Conservation (phyloP, 139 green algal species). For the Coelastrella sp. region DNA sequence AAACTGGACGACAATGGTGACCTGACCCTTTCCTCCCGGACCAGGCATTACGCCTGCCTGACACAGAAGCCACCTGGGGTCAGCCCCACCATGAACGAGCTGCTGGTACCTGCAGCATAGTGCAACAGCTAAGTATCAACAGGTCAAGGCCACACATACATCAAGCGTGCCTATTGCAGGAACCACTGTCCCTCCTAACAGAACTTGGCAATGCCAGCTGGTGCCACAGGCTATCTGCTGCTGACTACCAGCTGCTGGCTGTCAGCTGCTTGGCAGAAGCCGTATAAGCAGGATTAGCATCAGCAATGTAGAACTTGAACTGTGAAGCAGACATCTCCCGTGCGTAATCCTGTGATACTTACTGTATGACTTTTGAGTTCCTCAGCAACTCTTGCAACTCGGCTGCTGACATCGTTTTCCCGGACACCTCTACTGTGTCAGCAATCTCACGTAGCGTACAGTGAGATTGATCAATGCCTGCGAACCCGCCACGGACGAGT, state of each 20-base stretch:
- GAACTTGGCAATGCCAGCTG: too few relatives aligned
- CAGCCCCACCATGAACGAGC: slow-evolving; percentile 17
- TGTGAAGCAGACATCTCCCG: neutral
- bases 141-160: neutral
- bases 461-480: neutral
- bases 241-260: too few relatives aligned
- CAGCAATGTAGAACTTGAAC: neutral
- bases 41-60: slow-evolving; percentile 18
- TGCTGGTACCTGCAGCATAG: slow-evolving; percentile 42
- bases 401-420: neutral
- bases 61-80: slow-evolving; percentile 34
- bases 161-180: too few relatives aligned
- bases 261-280: too few relatives aligned
- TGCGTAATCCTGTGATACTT: neutral
- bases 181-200: too few relatives aligned
- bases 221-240: too few relatives aligned
- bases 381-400: slow-evolving; percentile 25
- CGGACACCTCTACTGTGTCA: slow-evolving; percentile 7
- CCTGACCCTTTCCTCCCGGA: neutral
- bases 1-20: slow-evolving; percentile 36
- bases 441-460: slow-evolving; percentile 20
- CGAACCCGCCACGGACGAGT: neutral
- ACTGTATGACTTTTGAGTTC: slow-evolving; percentile 10
- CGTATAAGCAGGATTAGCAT: too few relatives aligned
- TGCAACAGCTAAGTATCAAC: neutral